Evolutionary conservation across 495 filamentous ascomycete genomes (phyloP), one percentile per base, ranked within the genome.

Genomic region (Aspergillus incahuasiensis): DNA sequence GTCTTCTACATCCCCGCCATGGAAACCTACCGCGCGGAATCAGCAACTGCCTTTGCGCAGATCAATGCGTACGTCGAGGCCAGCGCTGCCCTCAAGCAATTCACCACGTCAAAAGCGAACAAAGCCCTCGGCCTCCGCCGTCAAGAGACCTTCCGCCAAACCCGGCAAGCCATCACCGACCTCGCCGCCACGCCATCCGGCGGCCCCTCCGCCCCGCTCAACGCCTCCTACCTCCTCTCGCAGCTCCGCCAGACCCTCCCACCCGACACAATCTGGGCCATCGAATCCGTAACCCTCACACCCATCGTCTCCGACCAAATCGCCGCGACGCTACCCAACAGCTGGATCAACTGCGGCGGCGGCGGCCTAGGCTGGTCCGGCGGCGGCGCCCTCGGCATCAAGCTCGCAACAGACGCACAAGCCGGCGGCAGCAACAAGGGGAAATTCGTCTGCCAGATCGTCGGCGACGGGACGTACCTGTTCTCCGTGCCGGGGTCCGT

Each of bases 291-390:
- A 18, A 97, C 92, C 6, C 86, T 89, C 52, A 90, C 89, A 0
- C 69, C 66, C 1, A 83, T 88, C 48, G 89, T 95, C 13, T 85
- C 90, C 19, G 90, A 97, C 61, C 86, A 90, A 59, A 65, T 97
- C n/a, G 82, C 83, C 63, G 85, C 86, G 11, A 88, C 82, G 13
- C 58, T 84, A 1, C 92, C 91, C 0, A 89, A 91, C 5, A 85
- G 84, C 7, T 94, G 90, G 86, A 85, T 96, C 64, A 96, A 95
- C 74, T 97, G 92, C 67, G 92, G 92, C 13, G 92, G 92, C 30
- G 92, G 92, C 34, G 92, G 92, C 3, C 79, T 97, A 0, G 92
- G 92, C 18, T 97, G 92, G 92, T 92, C 88, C n/a, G 92, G 92
- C 19, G 92, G 92, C 42, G 92, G 82, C 52, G 83, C 89, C 2